Evolutionary conservation across 2,329 filamentous ascomycete species (phyloP).

Genomic region (Ascochyta fabae): DNA sequence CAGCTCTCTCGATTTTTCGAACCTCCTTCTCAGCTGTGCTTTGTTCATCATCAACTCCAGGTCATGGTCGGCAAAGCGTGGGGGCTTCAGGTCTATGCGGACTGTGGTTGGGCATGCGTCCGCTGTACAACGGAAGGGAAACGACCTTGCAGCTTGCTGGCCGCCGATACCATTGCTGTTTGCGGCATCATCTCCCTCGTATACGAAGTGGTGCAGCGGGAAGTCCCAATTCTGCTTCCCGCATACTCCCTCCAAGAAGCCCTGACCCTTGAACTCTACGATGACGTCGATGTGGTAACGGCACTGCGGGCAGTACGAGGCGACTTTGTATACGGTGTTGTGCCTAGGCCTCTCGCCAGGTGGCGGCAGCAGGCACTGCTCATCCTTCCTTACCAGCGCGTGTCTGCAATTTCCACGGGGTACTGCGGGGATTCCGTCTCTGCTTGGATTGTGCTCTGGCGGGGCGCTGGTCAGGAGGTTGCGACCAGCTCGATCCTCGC

Average conservation of each 20-base stretch:
- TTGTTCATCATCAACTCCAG: conserved; percentile 62
- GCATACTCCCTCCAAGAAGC: conserved; percentile 50
- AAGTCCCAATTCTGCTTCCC: conserved; percentile 52
- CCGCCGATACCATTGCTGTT: conserved; percentile 22
- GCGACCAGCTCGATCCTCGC: conserved; percentile 53
- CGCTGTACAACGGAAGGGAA: conserved; percentile 65
- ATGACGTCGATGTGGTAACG: conserved; percentile 66
- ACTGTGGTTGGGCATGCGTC: conserved; percentile 62
- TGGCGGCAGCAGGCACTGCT: conserved; percentile 59
- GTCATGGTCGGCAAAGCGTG: conserved; percentile 58
- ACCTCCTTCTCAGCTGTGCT: conserved; percentile 59
- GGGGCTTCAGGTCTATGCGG: conserved; percentile 59
- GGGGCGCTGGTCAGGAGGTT: conserved; percentile 66
- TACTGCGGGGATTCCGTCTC: conserved; percentile 41
- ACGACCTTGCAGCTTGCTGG: conserved; percentile 29
- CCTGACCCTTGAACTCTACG: conserved; percentile 58
- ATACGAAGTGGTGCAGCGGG: conserved; percentile 67
- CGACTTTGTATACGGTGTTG: conserved; percentile 60
- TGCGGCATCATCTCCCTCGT: conserved; percentile 26
- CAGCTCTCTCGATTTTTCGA: conserved; percentile 58
- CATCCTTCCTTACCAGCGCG: conserved; percentile 62
- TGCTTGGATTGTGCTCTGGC: conserved; percentile 56
- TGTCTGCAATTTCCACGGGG: conserved; percentile 62
- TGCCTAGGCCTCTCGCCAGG: conserved; percentile 50
- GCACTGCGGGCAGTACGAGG: conserved; percentile 67